phyloP scores from a whole-genome alignment of 2,329 filamentous ascomycete genomes.

The Colletotrichum sp. region DNA sequence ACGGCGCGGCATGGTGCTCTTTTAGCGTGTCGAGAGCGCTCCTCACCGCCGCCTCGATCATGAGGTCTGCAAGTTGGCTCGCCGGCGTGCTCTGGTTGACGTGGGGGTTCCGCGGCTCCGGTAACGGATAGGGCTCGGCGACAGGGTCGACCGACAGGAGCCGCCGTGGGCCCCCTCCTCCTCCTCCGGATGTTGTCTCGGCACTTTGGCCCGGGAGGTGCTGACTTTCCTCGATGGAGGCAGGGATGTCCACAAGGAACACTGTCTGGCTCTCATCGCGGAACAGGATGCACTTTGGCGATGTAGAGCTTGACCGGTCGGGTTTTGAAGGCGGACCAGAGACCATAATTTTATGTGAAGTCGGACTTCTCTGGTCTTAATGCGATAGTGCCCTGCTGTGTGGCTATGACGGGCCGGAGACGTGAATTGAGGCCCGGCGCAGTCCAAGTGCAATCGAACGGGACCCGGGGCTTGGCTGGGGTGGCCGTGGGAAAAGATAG shows the following conservation, averaged over 20 bases:
- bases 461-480: slow-evolving; percentile 5
- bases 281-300: slow-evolving; percentile 16
- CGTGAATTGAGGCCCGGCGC: not conserved
- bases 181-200: not conserved
- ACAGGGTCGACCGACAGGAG: slow-evolving; percentile 51
- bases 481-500: not conserved
- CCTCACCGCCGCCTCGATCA: slow-evolving; percentile 53
- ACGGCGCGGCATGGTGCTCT: slow-evolving; percentile 44
- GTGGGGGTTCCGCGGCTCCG: slow-evolving; percentile 53
- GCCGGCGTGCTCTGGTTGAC: slow-evolving; percentile 42
- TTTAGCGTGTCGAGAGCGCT: slow-evolving; percentile 45
- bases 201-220: slow-evolving; percentile 40
- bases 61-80: slow-evolving; percentile 59
- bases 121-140: slow-evolving; percentile 52
- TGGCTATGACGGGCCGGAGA: slow-evolving; percentile 6
- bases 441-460: slow-evolving; percentile 6
- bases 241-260: slow-evolving; percentile 71
- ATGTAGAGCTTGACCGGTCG: not conserved
- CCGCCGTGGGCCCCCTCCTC: slow-evolving; percentile 33
- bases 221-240: slow-evolving; percentile 72
- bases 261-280: slow-evolving; percentile 35
- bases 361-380: not conserved
- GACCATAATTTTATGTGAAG: not conserved
- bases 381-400: not conserved
- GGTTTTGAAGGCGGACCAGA: not conserved